Percentiles rank a stretch among this genome's conserved stretches.
phyloP scores from a whole-genome alignment of 2,329 filamentous ascomycete genomes.

The Penicillium sp. region DNA sequence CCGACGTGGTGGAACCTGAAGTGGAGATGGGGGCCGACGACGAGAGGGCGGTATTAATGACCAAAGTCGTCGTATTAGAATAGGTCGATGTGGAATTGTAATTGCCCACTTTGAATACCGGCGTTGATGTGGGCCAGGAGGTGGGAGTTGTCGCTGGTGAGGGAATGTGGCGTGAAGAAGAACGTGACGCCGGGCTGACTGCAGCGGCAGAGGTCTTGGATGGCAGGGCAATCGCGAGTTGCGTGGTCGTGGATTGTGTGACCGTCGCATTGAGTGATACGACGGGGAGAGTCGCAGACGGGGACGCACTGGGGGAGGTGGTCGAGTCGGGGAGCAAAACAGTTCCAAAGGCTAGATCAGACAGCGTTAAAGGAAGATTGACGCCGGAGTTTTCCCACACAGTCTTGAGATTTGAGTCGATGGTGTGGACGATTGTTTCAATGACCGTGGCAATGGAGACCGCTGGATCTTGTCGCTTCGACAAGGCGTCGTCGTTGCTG shows the following conservation, averaged over 20 bases:
- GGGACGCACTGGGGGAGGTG: background rate
- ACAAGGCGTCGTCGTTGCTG: background rate
- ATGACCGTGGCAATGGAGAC: conserved; percentile 4
- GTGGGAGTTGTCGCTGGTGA: conserved; percentile 4
- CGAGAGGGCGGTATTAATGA: background rate
- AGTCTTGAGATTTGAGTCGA: conserved; percentile 16
- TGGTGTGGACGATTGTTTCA: conserved; percentile 15
- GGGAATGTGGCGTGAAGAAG: conserved; percentile 11
- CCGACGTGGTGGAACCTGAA: background rate
- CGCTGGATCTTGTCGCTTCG: conserved; percentile 14
- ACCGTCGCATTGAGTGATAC: conserved; percentile 1
- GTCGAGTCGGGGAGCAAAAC: conserved; percentile 5
- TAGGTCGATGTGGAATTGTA: conserved; percentile 1
- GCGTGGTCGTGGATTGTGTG: conserved; percentile 5
- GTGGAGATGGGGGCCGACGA: background rate
- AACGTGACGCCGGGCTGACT: conserved; percentile 6
- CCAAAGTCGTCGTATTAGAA: background rate
- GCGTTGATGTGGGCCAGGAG: conserved; percentile 1
- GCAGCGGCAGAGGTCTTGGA: conserved; percentile 4
- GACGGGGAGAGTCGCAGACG: background rate
- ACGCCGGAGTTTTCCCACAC: conserved; percentile 9
- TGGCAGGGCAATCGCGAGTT: conserved; percentile 6
- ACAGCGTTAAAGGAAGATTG: conserved; percentile 13
- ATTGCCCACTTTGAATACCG: background rate
- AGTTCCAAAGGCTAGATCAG: conserved; percentile 8